A percentile compares a stretch with the other conserved stretches of the same genome.
These are phyloP conservation scores for Colletotrichum eleusines DNA, from an alignment of 2,329 filamentous ascomycete genomes.

Conservation along the genomic window DNA sequence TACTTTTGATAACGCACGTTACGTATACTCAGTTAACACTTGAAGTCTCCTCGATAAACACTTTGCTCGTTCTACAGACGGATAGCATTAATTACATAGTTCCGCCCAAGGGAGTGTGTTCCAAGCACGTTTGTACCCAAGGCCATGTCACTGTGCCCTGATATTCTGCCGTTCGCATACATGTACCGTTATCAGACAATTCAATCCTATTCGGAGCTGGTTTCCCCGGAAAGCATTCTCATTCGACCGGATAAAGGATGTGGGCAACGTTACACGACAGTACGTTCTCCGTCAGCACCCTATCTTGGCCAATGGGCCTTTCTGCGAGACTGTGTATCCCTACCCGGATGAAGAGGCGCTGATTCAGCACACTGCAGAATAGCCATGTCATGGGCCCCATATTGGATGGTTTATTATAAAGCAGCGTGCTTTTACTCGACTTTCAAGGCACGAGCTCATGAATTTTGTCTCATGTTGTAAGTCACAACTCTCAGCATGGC, in stretches of 20 bases:
- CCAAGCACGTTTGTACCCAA: not conserved
- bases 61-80: no score
- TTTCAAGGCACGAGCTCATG: not conserved
- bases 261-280: not conserved
- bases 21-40: not conserved
- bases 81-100: not conserved
- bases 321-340: not conserved
- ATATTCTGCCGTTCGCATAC: no score
- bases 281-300: not conserved
- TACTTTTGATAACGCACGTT: not conserved
- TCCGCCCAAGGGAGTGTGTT: not conserved
- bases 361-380: slow-evolving; percentile 3
- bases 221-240: not conserved
- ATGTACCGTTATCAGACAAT: not conserved
- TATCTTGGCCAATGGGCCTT: not conserved
- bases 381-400: not conserved
- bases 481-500: not conserved
- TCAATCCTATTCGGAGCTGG: no score
- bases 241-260: not conserved
- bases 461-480: no score
- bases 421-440: not conserved
- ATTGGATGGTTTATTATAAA: not conserved
- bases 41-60: not conserved
- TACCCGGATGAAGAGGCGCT: not conserved
- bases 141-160: not conserved